Conservation (phyloP, 2,329 filamentous ascomycete genomes). For the Cercospora brassicicola region DNA sequence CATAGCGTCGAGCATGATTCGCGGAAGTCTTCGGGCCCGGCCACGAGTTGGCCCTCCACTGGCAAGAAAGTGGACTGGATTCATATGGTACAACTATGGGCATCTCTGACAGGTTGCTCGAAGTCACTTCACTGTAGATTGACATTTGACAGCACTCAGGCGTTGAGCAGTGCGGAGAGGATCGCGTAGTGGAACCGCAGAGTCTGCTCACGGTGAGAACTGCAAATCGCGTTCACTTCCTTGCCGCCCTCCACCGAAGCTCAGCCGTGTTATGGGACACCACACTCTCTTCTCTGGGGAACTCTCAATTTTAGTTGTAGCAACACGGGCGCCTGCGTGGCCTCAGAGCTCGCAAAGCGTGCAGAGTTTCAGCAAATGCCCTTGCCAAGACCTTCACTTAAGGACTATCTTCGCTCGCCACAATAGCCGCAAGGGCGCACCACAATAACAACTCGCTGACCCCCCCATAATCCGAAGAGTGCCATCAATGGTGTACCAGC, state of each 20-base stretch:
- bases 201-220: not conserved
- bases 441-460: not conserved
- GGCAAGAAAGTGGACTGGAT: not conserved
- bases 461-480: not conserved
- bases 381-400: not conserved
- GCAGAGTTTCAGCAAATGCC: not conserved
- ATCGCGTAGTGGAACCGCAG: not conserved
- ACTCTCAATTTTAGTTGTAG: not conserved
- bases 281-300: not conserved
- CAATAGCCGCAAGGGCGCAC: not conserved
- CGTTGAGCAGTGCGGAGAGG: not conserved
- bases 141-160: not conserved
- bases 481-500: not conserved
- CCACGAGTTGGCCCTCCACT: not conserved
- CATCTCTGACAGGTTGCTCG: not conserved
- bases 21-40: not conserved
- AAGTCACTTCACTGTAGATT: not conserved
- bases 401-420: not conserved
- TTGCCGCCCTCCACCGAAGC: not conserved
- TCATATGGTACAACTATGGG: not conserved
- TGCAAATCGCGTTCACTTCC: not conserved
- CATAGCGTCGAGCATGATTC: not conserved
- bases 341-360: not conserved
- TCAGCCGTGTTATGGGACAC: not conserved
- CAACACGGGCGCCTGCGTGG: not conserved